Evolutionary conservation across 2,329 filamentous ascomycete genomes (phyloP), one percentile per base, ranked within the genome.

Genomic region (Byssoonygena ceratinophila): DNA sequence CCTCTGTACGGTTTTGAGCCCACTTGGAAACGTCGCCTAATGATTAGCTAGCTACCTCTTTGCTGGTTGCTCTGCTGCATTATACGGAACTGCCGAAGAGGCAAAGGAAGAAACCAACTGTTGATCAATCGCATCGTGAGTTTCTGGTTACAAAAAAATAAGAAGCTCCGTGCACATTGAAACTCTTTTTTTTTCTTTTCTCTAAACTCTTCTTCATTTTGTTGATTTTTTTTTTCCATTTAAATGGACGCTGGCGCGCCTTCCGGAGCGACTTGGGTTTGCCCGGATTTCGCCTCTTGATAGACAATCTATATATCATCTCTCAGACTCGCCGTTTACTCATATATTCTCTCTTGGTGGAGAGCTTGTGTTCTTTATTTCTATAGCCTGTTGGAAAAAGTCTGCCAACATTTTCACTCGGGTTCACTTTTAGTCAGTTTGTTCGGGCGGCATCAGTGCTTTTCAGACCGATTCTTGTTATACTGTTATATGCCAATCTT

Each of bases 41-140:
- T 44, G 16, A 12, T 23, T 25, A 44, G 23, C 23, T 44, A 23
- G 37, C 12, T 22, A 22, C n/a, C 32, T 31, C 20, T n/a, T 47
- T 47, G 32, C 45, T 47, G 45, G 32, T 37, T 47, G 31, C 22
- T 12, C 40, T 44, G 9, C 40, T 44, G 23, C 40, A 44, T 44
- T 44, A n/a, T 44, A 44, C 40, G 23, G 40, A 44, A 27, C 3
- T 16, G 40, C 40, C 32, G 45, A 47, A n/a, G 45, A 27, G 45
- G 45, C 45, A 37, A 47, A 31, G 32, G 31, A 37, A 20, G 31
- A 34, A 36, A 46, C 2, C 1, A 7, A 11, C 45, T 8, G 45
- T 47, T 46, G 45, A 47, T 47, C 45, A 47, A 37, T 47, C n/a
- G 45, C 45, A 27, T 47, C 32, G 32, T 36, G 31, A 37, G 20